A percentile compares a stretch with the other conserved stretches of the same genome.
Evolutionary conservation across 495 filamentous ascomycete species (phyloP).

Genomic region (Articulospora tetracladia): DNA sequence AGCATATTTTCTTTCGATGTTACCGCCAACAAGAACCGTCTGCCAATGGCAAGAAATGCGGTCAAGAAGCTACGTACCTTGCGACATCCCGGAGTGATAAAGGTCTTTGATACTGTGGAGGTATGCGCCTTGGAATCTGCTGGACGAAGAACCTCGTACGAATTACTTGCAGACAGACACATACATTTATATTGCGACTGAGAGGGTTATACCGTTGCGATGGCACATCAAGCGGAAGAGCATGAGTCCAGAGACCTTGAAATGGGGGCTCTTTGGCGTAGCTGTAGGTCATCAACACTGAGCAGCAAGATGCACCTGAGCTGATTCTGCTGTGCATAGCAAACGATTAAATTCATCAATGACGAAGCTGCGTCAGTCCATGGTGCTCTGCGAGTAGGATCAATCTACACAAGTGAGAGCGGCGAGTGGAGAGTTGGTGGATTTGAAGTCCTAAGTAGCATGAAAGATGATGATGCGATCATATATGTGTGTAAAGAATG

Average conservation of each 20-base stretch:
- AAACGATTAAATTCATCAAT: slow-evolving; percentile 93
- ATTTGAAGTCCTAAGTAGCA: slow-evolving; percentile 88
- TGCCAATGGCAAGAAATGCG: slow-evolving; percentile 88
- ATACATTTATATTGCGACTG: slow-evolving; percentile 93
- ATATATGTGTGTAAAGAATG: slow-evolving; percentile 71
- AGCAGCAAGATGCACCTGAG: not conserved
- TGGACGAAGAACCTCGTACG: not conserved
- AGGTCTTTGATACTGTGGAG: slow-evolving; percentile 90
- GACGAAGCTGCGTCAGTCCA: slow-evolving; percentile 89
- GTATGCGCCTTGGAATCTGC: slow-evolving; percentile 41
- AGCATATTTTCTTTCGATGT: slow-evolving; percentile 97
- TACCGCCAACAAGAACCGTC: slow-evolving; percentile 65
- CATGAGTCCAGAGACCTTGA: slow-evolving; percentile 81
- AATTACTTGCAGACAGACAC: slow-evolving; percentile 65
- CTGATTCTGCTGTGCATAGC: slow-evolving; percentile 39
- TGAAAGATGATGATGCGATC: slow-evolving; percentile 90
- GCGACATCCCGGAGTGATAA: slow-evolving; percentile 90
- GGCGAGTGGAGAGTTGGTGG: slow-evolving; percentile 97
- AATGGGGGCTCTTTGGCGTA: slow-evolving; percentile 88
- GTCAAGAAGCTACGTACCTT: slow-evolving; percentile 87
- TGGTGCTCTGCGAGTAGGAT: slow-evolving; percentile 76
- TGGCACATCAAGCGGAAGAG: slow-evolving; percentile 86
- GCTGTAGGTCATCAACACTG: slow-evolving; percentile 54
- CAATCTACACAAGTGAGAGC: slow-evolving; percentile 88
- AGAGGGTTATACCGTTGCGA: slow-evolving; percentile 75